Evolutionary conservation across 352 stramenopile species (phyloP).

Genomic region (Phytophthora hybrid): DNA sequence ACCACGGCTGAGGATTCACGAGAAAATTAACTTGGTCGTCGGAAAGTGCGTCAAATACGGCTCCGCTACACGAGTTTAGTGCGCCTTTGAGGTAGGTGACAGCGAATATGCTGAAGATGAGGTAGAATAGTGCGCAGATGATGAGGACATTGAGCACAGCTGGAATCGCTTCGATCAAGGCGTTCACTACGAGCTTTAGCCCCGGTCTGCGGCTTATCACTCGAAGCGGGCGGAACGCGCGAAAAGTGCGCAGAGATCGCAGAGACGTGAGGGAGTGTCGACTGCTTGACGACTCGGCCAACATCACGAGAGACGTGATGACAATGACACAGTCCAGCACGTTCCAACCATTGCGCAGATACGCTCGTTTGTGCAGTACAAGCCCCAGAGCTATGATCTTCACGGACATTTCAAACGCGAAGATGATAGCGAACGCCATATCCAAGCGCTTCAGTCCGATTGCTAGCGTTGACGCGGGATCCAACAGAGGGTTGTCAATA

Average conservation of each 20-base stretch:
- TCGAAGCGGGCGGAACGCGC: slow-evolving; percentile 89
- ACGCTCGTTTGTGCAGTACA: slow-evolving; percentile 69
- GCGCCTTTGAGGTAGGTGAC: slow-evolving; percentile 94
- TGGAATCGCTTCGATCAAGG: slow-evolving; percentile 88
- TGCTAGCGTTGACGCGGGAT: slow-evolving; percentile 54
- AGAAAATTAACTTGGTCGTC: slow-evolving; percentile 58
- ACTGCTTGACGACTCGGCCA: slow-evolving; percentile 49
- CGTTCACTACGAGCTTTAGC: slow-evolving; percentile 92
- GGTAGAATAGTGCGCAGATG: slow-evolving; percentile 92
- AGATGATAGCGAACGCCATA: slow-evolving; percentile 77
- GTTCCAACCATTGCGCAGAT: slow-evolving; percentile 91
- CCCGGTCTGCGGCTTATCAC: slow-evolving; percentile 89
- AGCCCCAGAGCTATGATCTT: slow-evolving; percentile 90
- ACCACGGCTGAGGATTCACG: slow-evolving; percentile 51
- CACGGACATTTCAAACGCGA: slow-evolving; percentile 85
- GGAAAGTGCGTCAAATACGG: slow-evolving; percentile 59
- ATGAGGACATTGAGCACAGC: slow-evolving; percentile 89
- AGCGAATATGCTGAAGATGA: slow-evolving; percentile 96
- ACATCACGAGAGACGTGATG: slow-evolving; percentile 72
- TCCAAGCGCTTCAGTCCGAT: slow-evolving; percentile 66
- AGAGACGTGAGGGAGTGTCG: slow-evolving; percentile 70
- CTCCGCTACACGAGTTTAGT: slow-evolving; percentile 81
- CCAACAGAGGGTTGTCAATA: slow-evolving; percentile 81
- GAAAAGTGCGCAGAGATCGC: slow-evolving; percentile 80
- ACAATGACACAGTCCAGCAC: slow-evolving; percentile 91